A percentile compares a stretch with the other conserved stretches of the same genome.
phyloP scores from a whole-genome alignment of 1,284 basidiomycete species.

The Earliella scabrosa region DNA sequence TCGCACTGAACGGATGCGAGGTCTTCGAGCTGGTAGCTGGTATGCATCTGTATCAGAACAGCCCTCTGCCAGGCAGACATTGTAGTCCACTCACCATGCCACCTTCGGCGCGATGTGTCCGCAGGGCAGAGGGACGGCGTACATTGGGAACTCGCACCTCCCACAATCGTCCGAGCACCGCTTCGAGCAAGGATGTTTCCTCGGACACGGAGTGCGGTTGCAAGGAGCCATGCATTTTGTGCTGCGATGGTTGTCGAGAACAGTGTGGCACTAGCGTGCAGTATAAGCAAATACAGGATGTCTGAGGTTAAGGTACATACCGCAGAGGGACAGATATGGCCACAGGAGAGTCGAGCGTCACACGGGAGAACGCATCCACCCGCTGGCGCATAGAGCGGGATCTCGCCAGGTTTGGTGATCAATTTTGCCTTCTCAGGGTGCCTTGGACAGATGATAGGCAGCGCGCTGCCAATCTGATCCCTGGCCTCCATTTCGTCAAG shows the following conservation, averaged over 20 bases:
- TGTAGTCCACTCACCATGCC: slow-evolving; percentile 55
- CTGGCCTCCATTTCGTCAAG: slow-evolving; percentile 56
- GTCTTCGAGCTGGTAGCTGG: slow-evolving; percentile 51
- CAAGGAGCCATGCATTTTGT: slow-evolving; percentile 45
- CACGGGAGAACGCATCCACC: slow-evolving; percentile 65
- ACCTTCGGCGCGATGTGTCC: slow-evolving; percentile 54
- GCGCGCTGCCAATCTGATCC: slow-evolving; percentile 51
- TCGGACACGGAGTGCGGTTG: slow-evolving; percentile 50
- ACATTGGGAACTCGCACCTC: slow-evolving; percentile 54
- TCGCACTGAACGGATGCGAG: slow-evolving; percentile 51
- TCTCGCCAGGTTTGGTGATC: slow-evolving; percentile 55
- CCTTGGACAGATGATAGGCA: slow-evolving; percentile 63
- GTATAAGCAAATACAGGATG: not conserved
- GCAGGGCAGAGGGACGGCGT: slow-evolving; percentile 60
- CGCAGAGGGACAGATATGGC: slow-evolving; percentile 70
- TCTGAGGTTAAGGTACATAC: slow-evolving; percentile 35
- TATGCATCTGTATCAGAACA: too few species aligned
- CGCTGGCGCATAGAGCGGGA: slow-evolving; percentile 58
- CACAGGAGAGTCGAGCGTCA: slow-evolving; percentile 60
- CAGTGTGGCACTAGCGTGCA: slow-evolving; percentile 62
- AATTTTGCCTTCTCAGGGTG: slow-evolving; percentile 51
- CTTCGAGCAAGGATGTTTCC: slow-evolving; percentile 63
- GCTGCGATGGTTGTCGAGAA: slow-evolving; percentile 35
- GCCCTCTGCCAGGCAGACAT: too few species aligned
- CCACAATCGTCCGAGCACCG: slow-evolving; percentile 63